phyloP scores from a whole-genome alignment of 345 rosid species.

The Lepidium africanum region DNA sequence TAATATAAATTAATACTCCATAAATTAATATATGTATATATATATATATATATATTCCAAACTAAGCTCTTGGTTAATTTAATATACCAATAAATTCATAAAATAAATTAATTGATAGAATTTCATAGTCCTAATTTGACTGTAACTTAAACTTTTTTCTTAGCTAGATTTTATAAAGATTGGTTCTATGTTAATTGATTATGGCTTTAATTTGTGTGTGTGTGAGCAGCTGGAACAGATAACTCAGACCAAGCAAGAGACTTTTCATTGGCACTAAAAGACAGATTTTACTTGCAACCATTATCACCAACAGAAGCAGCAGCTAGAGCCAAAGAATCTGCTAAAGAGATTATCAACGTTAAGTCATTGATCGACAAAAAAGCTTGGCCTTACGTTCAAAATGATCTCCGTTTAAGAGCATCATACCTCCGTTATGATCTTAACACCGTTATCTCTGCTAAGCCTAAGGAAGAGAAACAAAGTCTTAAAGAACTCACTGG shows the following conservation, averaged over 20 bases:
- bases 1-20: too few relatives aligned
- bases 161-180: too few relatives aligned
- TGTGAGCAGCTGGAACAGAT: constrained; percentile 74
- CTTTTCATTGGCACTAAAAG: constrained; percentile 41
- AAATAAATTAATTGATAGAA: too few relatives aligned
- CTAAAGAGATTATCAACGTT: constrained; percentile 73
- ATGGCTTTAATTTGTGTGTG: not conserved
- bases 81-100: too few relatives aligned
- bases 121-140: too few relatives aligned
- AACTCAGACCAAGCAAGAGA: constrained; percentile 92
- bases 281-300: constrained; percentile 77
- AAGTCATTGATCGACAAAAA: constrained; percentile 79
- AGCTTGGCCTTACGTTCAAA: constrained; percentile 89
- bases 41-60: too few relatives aligned
- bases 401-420: constrained; percentile 77
- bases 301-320: constrained; percentile 62
- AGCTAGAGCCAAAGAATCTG: constrained; percentile 75
- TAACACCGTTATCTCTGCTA: constrained; percentile 71
- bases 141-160: too few relatives aligned
- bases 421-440: constrained; percentile 78
- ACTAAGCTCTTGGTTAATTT: too few relatives aligned
- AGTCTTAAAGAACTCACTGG: constrained; percentile 62
- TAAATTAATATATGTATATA: too few relatives aligned
- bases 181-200: not conserved
- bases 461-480: constrained; percentile 69